Evolutionary conservation across 805 yeast species (phyloP).

Genomic region (Kluyveromyces nonfermentans): DNA sequence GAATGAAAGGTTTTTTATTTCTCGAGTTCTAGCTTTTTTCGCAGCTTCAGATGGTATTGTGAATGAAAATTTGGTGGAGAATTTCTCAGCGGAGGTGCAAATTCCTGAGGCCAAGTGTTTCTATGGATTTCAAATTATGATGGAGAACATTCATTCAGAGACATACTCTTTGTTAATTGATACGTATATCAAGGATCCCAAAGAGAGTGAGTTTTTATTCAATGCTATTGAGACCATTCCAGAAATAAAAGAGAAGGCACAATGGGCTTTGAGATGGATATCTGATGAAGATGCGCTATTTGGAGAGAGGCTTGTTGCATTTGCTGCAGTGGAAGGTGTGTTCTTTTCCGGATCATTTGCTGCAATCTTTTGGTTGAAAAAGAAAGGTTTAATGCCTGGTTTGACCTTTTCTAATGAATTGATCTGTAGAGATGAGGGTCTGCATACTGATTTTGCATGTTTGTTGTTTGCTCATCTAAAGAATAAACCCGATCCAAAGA

Average conservation of each 20-base stretch:
- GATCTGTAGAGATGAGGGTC: conserved; percentile 97
- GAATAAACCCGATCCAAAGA: conserved; percentile 73
- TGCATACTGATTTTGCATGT: conserved; percentile 98
- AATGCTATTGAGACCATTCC: conserved; percentile 96
- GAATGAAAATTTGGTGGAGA: conserved; percentile 94
- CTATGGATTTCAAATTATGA: conserved; percentile 99
- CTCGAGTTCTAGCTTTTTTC: conserved; percentile 91
- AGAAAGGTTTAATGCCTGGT: conserved; percentile 99
- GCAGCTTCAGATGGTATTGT: conserved; percentile 99
- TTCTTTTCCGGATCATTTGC: conserved; percentile 98
- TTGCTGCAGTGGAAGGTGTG: conserved; percentile 98
- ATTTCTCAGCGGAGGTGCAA: conserved; percentile 95
- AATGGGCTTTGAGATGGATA: conserved; percentile 99
- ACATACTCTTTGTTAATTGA: conserved; percentile 92
- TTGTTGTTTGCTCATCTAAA: conserved; percentile 85
- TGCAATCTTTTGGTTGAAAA: conserved; percentile 96
- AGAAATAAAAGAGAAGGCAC: conserved; percentile 93
- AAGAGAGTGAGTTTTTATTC: conserved; percentile 82
- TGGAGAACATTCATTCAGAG: conserved; percentile 98
- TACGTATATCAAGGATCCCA: conserved; percentile 91
- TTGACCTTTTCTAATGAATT: conserved; percentile 95
- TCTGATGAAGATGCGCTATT: conserved; percentile 77
- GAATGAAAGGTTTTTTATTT: conserved; percentile 85
- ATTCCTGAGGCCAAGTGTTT: conserved; percentile 97
- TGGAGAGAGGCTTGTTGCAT: conserved; percentile 94